These are phyloP conservation scores for Sporothrix dimorphospora DNA, from an alignment of 2,329 filamentous ascomycete species.

Conservation along the genomic window DNA sequence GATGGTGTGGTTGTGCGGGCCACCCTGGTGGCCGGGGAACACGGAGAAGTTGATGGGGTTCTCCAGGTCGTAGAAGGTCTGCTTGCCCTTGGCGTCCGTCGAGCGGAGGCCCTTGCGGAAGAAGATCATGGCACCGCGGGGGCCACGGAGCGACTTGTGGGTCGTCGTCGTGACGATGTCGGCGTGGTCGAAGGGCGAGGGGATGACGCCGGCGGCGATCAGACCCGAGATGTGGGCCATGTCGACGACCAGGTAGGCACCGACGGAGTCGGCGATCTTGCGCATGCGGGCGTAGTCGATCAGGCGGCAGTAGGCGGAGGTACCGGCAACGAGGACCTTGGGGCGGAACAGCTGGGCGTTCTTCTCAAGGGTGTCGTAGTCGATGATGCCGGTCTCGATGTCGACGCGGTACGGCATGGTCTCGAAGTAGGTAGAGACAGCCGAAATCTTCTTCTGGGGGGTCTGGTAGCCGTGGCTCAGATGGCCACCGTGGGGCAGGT, in stretches of 20 bases:
- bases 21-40: conserved; percentile 98
- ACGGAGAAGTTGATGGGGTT: conserved; percentile 97
- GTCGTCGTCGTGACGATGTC: conserved; percentile 98
- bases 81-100: conserved; percentile 88
- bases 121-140: conserved; percentile 99
- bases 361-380: conserved; percentile 92
- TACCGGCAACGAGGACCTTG: conserved; percentile 94
- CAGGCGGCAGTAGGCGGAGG: conserved; percentile 95
- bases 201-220: conserved; percentile 89
- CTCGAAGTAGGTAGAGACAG: conserved; percentile 98
- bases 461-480: conserved; percentile 98
- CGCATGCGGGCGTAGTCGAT: conserved; percentile 98
- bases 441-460: conserved; percentile 93
- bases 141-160: conserved; percentile 97
- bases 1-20: conserved; percentile 99
- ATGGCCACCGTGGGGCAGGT: conserved; percentile 92
- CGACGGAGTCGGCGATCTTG: conserved; percentile 89
- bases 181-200: conserved; percentile 87
- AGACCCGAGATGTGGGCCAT: conserved; percentile 99
- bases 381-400: conserved; percentile 89
- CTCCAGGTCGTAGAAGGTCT: conserved; percentile 90
- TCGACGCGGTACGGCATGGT: conserved; percentile 95
- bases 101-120: conserved; percentile 96
- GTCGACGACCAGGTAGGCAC: conserved; percentile 93
- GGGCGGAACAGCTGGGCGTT: conserved; percentile 90